Evolutionary conservation across 805 yeast species (phyloP), one percentile per base, ranked within the genome.

Genomic region (Vanderwaltozyma polyspora): DNA sequence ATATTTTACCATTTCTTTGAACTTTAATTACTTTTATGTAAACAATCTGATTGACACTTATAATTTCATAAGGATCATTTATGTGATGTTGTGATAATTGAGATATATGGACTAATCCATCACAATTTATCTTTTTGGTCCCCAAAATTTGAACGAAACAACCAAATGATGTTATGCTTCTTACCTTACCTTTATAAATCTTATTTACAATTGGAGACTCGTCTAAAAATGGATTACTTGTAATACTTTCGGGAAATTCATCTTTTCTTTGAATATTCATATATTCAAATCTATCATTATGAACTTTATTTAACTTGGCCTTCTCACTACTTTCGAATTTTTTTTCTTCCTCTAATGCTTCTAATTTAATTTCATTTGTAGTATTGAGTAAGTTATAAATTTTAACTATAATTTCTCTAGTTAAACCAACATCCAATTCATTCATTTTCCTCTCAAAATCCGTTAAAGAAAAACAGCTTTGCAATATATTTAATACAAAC

Each of bases 31-130:
- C 72, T 48, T 71, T 71, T 4, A 76, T 91, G 49, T 57, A 78
- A 6, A 86, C 86, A 6, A 62, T 61, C 40, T 85, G 85, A 36
- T 73, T 68, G 23, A 60, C 45, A 28, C 63, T 57, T 13, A 83
- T 60, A 1, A 74, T 62, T 32, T 80, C 89, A 2, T 67, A 50
- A 0, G 89, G 84, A 31, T 68, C 68, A 6, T 64, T 57, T 1
- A 79, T 60, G 31, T 84, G 59, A n/a, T 30, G 21, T 10, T 37
- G 19, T 3, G 72, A 63, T 22, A 87, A 64, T 28, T 76, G 79
- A 1, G 94, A 83, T 0, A 81, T 67, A 50, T 87, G 96, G 25
- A 87, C 77, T 13, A 87, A 61, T 0, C 94, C 94, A 45, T 62
- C 74, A 15, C 53, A 51, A 31, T 44, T 43, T 17, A 41, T 42